These are phyloP conservation scores for Plantago major DNA, from an alignment of 257 asterid genomes.

Conservation along the genomic window DNA sequence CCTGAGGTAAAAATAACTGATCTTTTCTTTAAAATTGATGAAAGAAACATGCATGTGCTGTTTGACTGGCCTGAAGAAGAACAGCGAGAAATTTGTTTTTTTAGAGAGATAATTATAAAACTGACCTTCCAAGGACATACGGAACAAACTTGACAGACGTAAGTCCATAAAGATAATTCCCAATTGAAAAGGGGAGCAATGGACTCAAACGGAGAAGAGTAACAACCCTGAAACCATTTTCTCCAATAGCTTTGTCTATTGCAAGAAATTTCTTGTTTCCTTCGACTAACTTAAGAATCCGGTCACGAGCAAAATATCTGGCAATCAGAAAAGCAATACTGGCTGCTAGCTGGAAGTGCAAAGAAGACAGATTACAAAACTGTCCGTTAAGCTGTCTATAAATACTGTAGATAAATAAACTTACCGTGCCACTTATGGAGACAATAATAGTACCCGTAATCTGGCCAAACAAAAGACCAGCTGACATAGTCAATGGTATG, in stretches of 20 bases:
- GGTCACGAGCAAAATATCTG: constrained; percentile 96
- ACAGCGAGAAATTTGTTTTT: constrained; percentile 2
- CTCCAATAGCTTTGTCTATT: constrained; percentile 96
- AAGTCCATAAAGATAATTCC: constrained; percentile 90
- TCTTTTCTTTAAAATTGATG: neutral
- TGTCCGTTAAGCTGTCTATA: constrained; percentile 10
- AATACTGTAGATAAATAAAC: constrained; percentile 19
- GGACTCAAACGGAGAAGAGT: constrained; percentile 99
- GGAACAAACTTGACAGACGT: constrained; percentile 95
- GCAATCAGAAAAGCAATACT: constrained; percentile 88
- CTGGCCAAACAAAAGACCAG: constrained; percentile 90
- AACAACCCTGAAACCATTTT: constrained; percentile 85
- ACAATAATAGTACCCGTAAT: constrained; percentile 83
- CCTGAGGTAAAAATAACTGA: neutral
- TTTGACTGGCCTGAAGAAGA: constrained; percentile 5
- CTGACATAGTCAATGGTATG: constrained; percentile 94
- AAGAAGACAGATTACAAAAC: constrained; percentile 18
- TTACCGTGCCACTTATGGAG: constrained; percentile 90
- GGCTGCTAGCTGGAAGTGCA: constrained; percentile 74
- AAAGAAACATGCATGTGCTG: neutral
- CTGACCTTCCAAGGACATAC: constrained; percentile 87
- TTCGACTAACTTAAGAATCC: constrained; percentile 92
- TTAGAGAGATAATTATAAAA: constrained; percentile 6
- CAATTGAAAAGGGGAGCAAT: constrained; percentile 92
- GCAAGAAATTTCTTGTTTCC: constrained; percentile 95